Base-by-base conservation (phyloP, 176 grass and related monocot genomes). In the Musa troglodytarum region DNA sequence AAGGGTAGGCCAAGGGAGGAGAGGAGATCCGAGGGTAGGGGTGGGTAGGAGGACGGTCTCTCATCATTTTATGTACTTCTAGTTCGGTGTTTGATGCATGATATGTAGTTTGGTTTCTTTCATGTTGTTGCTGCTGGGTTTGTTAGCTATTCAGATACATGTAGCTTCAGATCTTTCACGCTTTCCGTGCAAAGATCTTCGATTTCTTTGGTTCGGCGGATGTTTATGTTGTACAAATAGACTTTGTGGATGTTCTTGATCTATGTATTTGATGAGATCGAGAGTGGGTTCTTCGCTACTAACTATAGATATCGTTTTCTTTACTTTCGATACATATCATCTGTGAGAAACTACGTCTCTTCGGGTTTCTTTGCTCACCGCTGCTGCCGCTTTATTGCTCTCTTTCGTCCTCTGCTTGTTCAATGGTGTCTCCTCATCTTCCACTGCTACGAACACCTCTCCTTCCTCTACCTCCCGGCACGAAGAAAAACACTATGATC, bases 381-480 rank as follows among this genome's bases (percentile, higher is more conserved):
- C 52, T 77, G 16, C n/a, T 54, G 24, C 53, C 14, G 12, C 73
- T 61, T 1, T 74, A 80, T 14, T 8, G 52, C 11, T 79, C 74
- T 34, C 29, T 34, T 34, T 34, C 3, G 5, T 34, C 29, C 3
- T 34, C 34, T 43, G 34, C 34, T 6, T 43, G 34, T 43, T 43
- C 34, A 43, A 43, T 43, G 34, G 34, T 43, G 34, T 6, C 69
- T 0, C 86, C 85, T 26, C 82, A 84, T 53, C 88, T 81, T 49
- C 84, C 82, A 61, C 72, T 84, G 34, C 23, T 11, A 1, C 84
- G 75, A 49, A 75, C 88, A 11, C 88, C 88, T 49, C 84, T 90
- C 61, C 82, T 90, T 73, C 88, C 88, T 62, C 76, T 90, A 62
- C 88, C 88, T 53, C 76, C 82, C 21, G n/a, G 22, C 7, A 65